Percentiles rank a stretch among this genome's conserved stretches.
Conservation (phyloP, 345 rosid species). For the Bretschneidera sinensis region DNA sequence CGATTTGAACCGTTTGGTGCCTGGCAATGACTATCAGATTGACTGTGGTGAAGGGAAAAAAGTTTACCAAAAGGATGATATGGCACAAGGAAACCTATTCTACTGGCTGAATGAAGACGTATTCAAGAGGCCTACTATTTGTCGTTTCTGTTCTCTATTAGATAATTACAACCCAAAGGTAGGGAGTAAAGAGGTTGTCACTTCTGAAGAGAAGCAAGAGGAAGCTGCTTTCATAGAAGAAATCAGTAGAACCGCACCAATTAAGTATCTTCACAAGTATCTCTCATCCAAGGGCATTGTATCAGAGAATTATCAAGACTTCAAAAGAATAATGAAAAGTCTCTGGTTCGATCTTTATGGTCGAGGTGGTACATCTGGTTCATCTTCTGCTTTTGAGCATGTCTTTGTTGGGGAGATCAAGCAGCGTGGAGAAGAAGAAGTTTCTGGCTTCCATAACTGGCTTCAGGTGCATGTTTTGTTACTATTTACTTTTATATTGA, state of each 20-base stretch:
- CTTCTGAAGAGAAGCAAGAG: constrained; percentile 85
- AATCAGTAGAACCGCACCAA: constrained; percentile 82
- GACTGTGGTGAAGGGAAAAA: constrained; percentile 94
- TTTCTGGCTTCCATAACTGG: constrained; percentile 96
- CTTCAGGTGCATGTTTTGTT: constrained; percentile 56
- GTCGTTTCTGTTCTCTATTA: constrained; percentile 84
- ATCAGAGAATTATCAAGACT: constrained; percentile 61
- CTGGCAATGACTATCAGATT: constrained; percentile 77
- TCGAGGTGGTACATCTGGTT: constrained; percentile 75
- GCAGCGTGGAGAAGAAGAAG: constrained; percentile 64
- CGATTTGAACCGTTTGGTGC: constrained; percentile 66
- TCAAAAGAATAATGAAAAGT: constrained; percentile 59
- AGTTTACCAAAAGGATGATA: constrained; percentile 60
- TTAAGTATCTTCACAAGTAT: constrained; percentile 76
- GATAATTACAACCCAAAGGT: constrained; percentile 84
- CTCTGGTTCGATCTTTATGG: constrained; percentile 87
- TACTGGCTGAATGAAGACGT: constrained; percentile 65
- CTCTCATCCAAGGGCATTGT: constrained; percentile 52
- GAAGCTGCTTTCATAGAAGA: constrained; percentile 88
- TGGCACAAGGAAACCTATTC: constrained; percentile 73
- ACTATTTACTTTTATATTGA: background rate
- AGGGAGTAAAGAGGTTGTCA: constrained; percentile 75
- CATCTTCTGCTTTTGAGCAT: constrained; percentile 96
- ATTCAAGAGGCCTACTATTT: constrained; percentile 61
- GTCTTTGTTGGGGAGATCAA: constrained; percentile 95